Evolutionary conservation across 2,329 filamentous ascomycete genomes (phyloP).

Genomic region (Hysterium pulicare): DNA sequence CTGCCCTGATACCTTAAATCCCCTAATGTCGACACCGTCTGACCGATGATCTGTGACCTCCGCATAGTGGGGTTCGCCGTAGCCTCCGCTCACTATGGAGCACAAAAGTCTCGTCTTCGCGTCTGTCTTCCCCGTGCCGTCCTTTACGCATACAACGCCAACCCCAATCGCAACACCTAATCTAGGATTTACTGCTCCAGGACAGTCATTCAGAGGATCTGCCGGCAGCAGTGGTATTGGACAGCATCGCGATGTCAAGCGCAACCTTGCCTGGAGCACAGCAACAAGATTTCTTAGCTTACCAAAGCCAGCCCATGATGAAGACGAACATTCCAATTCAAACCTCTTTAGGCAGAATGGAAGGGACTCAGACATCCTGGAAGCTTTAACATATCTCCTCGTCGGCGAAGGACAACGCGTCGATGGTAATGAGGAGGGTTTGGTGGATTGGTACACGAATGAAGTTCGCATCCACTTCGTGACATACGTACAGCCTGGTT

Average conservation of each 20-base stretch:
- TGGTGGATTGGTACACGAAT: constrained; percentile 46
- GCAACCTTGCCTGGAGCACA: constrained; percentile 44
- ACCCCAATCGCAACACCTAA: constrained; percentile 45
- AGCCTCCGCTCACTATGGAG: constrained; percentile 24
- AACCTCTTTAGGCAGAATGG: constrained; percentile 8
- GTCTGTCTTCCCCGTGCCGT: constrained; percentile 44
- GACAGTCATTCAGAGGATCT: constrained; percentile 39
- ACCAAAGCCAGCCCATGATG: constrained; percentile 13
- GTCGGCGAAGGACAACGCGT: constrained; percentile 30
- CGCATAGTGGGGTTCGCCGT: constrained; percentile 15
- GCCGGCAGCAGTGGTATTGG: constrained; percentile 30
- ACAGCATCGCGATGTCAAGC: constrained; percentile 33
- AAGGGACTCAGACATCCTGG: constrained; percentile 30
- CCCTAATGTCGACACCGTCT: neutral
- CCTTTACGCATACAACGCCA: constrained; percentile 40
- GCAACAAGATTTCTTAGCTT: constrained; percentile 44
- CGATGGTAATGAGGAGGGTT: constrained; percentile 25
- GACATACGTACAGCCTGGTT: constrained; percentile 21
- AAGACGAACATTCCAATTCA: constrained; percentile 17
- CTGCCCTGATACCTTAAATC: neutral
- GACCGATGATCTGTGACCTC: constrained; percentile 8
- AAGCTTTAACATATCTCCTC: constrained; percentile 34
- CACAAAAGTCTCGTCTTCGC: constrained; percentile 38
- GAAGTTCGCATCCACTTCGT: constrained; percentile 44
- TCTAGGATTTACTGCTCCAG: constrained; percentile 39